phyloP scores from a whole-genome alignment of 345 rosid species.

The Brassica rapa region DNA sequence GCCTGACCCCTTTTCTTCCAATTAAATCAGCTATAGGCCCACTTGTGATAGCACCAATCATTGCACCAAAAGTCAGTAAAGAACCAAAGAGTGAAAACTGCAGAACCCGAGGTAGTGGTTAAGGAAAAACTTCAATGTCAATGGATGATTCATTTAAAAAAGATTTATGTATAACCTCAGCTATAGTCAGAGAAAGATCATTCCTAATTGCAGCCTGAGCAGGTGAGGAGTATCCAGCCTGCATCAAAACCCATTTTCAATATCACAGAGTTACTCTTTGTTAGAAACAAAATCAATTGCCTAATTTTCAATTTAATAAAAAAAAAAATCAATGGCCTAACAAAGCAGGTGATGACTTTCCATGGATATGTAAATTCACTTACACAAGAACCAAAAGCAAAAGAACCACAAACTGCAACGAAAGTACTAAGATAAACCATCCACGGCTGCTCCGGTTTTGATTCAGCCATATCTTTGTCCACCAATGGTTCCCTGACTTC shows the following conservation, averaged over 20 bases:
- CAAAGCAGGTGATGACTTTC: not conserved
- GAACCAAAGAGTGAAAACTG: constrained; percentile 91
- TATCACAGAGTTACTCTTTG: constrained; percentile 1
- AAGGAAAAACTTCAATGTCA: constrained; percentile 22
- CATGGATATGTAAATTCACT: constrained; percentile 33
- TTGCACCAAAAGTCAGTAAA: constrained; percentile 83
- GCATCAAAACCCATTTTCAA: constrained; percentile 30
- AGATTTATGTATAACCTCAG: constrained; percentile 49
- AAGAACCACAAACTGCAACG: constrained; percentile 85
- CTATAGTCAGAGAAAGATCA: constrained; percentile 65
- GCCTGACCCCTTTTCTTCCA: constrained; percentile 86
- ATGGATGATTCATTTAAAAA: not conserved
- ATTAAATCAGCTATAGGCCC: constrained; percentile 77
- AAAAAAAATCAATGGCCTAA: not conserved
- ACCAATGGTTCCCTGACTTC: constrained; percentile 33
- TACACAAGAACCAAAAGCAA: constrained; percentile 81
- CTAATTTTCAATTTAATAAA: too few species aligned
- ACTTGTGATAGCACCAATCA: constrained; percentile 91
- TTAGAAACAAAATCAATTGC: too few species aligned
- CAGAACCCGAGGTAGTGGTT: constrained; percentile 14
- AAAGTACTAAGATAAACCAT: constrained; percentile 82
- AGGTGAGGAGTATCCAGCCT: constrained; percentile 92
- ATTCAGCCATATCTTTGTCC: constrained; percentile 29
- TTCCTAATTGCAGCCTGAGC: constrained; percentile 76
- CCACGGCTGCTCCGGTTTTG: constrained; percentile 49